Percentiles rank a stretch among this genome's conserved stretches.
phyloP scores from a whole-genome alignment of 2,329 filamentous ascomycete species.

The Epichloe festucae region DNA sequence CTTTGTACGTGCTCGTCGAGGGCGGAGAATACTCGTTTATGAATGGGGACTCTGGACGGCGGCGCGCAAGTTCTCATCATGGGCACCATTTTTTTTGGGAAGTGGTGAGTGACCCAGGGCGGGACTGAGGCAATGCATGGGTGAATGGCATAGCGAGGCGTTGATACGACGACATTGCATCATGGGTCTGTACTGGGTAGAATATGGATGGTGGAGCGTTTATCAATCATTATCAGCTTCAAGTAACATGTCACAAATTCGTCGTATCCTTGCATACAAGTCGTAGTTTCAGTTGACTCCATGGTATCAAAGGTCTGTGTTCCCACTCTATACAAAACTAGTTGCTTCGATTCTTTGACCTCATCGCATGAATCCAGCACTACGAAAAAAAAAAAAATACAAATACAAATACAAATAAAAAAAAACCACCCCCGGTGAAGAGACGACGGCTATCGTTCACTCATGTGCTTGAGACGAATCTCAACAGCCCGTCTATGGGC shows the following conservation, averaged over 20 bases:
- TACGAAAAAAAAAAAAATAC: background rate
- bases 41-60: no score
- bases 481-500: slow-evolving; percentile 84
- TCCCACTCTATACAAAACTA: no score
- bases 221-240: background rate
- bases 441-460: slow-evolving; percentile 14
- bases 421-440: background rate
- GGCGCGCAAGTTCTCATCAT: no score
- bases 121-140: background rate
- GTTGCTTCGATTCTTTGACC: no score
- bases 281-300: no score
- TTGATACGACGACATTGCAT: slow-evolving; percentile 12
- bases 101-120: no score
- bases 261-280: no score
- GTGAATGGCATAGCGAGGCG: slow-evolving; percentile 21
- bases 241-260: no score
- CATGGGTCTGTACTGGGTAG: background rate
- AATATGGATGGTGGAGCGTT: background rate
- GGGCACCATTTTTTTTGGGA: no score
- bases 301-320: no score
- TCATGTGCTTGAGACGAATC: slow-evolving; percentile 54
- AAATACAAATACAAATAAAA: background rate
- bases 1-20: no score
- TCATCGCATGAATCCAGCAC: background rate
- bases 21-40: no score